phyloP scores from a whole-genome alignment of 2,329 filamentous ascomycete species.

The Hysterium pulicare region DNA sequence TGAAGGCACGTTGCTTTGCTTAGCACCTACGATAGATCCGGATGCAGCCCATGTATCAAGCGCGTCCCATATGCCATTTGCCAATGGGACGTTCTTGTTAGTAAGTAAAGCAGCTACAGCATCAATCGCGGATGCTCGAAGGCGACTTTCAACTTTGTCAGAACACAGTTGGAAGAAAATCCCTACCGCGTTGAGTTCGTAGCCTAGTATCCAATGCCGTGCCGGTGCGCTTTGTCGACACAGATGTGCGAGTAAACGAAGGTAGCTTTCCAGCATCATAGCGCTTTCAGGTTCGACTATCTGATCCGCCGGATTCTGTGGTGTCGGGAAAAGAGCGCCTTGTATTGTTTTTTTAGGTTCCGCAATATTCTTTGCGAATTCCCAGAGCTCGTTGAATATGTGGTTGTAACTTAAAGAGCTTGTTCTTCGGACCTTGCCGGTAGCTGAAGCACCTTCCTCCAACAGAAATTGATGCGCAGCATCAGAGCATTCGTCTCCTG shows the following conservation, averaged over 20 bases:
- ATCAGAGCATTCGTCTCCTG: slow-evolving; percentile 76
- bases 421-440: slow-evolving; percentile 75
- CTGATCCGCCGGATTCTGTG: slow-evolving; percentile 37
- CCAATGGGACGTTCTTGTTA: slow-evolving; percentile 65
- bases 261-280: slow-evolving; percentile 95
- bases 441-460: slow-evolving; percentile 68
- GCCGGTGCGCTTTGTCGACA: slow-evolving; percentile 70
- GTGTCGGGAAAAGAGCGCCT: slow-evolving; percentile 53
- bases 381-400: slow-evolving; percentile 84
- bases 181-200: slow-evolving; percentile 67
- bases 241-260: slow-evolving; percentile 81
- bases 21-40: slow-evolving; percentile 31
- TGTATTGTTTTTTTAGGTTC: slow-evolving; percentile 63
- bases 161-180: slow-evolving; percentile 76
- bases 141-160: slow-evolving; percentile 68
- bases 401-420: slow-evolving; percentile 89
- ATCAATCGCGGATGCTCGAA: slow-evolving; percentile 81
- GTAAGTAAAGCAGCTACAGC: slow-evolving; percentile 72
- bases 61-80: slow-evolving; percentile 72
- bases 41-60: slow-evolving; percentile 71
- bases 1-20: slow-evolving; percentile 23
- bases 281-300: slow-evolving; percentile 88
- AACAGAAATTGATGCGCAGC: slow-evolving; percentile 84
- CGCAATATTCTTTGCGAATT: slow-evolving; percentile 75
- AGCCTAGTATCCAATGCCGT: slow-evolving; percentile 68